Evolutionary conservation across 495 filamentous ascomycete species (phyloP).

Genomic region (Lophiostoma macrostomum): DNA sequence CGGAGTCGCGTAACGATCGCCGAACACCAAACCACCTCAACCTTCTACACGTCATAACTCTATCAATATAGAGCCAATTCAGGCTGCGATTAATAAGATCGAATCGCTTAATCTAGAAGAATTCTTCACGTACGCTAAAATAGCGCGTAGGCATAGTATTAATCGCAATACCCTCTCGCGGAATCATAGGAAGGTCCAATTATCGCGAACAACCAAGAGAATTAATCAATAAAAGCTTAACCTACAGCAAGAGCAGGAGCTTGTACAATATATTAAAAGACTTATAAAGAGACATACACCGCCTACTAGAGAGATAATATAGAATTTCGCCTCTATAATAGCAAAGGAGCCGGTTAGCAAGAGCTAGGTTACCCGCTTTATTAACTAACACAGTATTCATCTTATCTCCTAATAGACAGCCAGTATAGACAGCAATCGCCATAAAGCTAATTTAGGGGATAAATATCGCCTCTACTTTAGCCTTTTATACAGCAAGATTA

Average conservation of each 20-base stretch:
- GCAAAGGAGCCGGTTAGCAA: not conserved
- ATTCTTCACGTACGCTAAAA: not conserved
- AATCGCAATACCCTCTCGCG: not conserved
- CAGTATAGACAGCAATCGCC: conserved; percentile 5
- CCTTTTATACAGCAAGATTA: conserved; percentile 14
- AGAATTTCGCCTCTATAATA: conserved; percentile 5
- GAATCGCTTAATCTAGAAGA: conserved; percentile 1
- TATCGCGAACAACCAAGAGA: not conserved
- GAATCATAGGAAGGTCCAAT: not conserved
- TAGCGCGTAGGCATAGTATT: conserved; percentile 4
- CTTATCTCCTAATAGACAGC: conserved; percentile 3
- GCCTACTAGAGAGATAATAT: conserved; percentile 7
- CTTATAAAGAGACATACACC: not conserved
- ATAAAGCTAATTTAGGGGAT: conserved; percentile 2
- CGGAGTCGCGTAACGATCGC: too few relatives aligned
- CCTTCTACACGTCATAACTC: conserved; percentile 8
- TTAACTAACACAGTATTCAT: not conserved
- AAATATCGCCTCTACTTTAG: conserved; percentile 15
- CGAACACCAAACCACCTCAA: too few relatives aligned
- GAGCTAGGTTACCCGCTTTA: conserved; percentile 9
- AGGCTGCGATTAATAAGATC: conserved; percentile 6
- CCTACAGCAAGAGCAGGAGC: conserved; percentile 11
- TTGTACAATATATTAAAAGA: conserved; percentile 11
- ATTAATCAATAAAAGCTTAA: conserved; percentile 5
- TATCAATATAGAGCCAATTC: conserved; percentile 11